Base-by-base conservation (phyloP, 306 rosid genomes). In the Malus sieversii region DNA sequence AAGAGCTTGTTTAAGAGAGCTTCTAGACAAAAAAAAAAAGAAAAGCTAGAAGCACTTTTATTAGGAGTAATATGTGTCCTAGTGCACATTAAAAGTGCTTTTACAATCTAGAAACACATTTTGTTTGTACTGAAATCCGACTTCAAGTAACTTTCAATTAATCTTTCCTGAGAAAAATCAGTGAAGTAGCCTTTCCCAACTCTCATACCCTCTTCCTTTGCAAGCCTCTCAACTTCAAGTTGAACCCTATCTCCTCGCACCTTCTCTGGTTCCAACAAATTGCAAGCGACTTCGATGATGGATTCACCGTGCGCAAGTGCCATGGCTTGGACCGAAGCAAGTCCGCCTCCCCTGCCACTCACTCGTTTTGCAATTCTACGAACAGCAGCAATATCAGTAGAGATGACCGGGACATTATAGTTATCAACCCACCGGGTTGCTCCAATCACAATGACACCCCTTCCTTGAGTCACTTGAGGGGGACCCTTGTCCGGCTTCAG, bases 241-340 rank as follows among this genome's bases (percentile, higher is more conserved):
- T 85, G 91, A 75, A 87, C 85, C 62, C 42, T 70, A 12, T 87
- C 80, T 9, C 88, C 88, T 66, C 88, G 85, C 27, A 87, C 88
- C 74, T 87, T 74, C 66, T 67, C 81, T 52, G 97, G 93, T 75
- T 94, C 89, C 81, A 85, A 58, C 85, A 87, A 70, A 76, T 87
- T 85, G 78, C 91, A 87, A 68, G 91, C 91, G 11, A 87, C 88
- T 73, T 87, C 88, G n/a, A 61, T 73, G 35, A 82, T 79, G 62
- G 69, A 77, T 13, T 77, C 84, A 66, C 81, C 87, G 57, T 82
- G 87, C 7, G 75, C 75, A n/a, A 85, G 85, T 18, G 98, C 97
- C 95, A 92, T 92, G 53, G 98, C 96, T 83, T 95, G 98, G 51
- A 90, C 96, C 7, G 91, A 85, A 53, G 91, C 79, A 72, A 95